Evolutionary conservation across 176 grass and related monocot species (phyloP), one percentile per base, ranked within the genome.

Genomic region (Phoenix roebelenii): DNA sequence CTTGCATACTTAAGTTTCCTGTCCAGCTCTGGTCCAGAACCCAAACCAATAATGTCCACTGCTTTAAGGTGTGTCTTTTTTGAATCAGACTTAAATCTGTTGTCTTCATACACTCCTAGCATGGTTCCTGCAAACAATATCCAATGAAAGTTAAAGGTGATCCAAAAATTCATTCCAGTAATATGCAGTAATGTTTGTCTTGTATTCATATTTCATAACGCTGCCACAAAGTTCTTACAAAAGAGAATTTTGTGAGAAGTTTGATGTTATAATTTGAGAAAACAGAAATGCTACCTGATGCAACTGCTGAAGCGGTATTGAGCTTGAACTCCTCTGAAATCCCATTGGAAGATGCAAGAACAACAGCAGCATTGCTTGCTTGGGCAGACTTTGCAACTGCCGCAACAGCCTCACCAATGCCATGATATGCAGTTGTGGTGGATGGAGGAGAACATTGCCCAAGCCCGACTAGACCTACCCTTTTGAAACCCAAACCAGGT

Each of bases 51-150:
- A 66, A 97, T 71, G 70, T 92, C 87, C 39, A 92, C 81, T 57
- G 83, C 81, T 23, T 88, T 88, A 63, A 97, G 87, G 54, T 77
- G 77, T 63, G 80, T 57, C 72, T 85, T 97, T 57, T 92, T 97
- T 0, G 84, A 74, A 53, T 97, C 93, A 28, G 93, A 85, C 69
- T 92, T 97, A 69, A 88, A 97, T 72, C 93, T 91, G 59, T 63
- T 88, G 49, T 97, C 93, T 72, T 97, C 93, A 15, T 91, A 77
- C 69, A 88, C 49, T 1, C 93, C 93, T 1, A 91, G 81, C 22
- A 97, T 69, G 16, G 67, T 88, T 78, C 93, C 92, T 96, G 26
- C 15, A 59, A 65, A 74, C 58, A 44, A 72, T n/a, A 74, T 50
- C 16, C 39, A 12, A 17, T 35, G 29, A 23, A 68, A 16, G 10